phyloP scores from a whole-genome alignment of 2,329 filamentous ascomycete genomes.

The Cytospora schulzeri region DNA sequence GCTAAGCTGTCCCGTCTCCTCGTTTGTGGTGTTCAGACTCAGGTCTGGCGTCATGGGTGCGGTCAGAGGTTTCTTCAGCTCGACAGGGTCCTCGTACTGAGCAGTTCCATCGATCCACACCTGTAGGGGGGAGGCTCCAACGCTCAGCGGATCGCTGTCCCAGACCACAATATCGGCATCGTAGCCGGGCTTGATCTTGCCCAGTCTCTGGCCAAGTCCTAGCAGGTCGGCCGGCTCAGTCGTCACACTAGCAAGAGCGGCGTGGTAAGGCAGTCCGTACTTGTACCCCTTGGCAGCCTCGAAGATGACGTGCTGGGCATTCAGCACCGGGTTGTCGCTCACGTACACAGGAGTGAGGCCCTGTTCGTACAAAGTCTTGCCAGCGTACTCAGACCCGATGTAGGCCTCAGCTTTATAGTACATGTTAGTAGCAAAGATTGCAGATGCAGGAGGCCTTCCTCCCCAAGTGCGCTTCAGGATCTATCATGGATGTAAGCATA shows the following conservation, averaged over 20 bases:
- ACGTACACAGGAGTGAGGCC: slow-evolving; percentile 69
- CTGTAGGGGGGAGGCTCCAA: slow-evolving; percentile 61
- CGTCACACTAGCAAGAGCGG: slow-evolving; percentile 59
- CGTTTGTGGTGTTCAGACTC: slow-evolving; percentile 44
- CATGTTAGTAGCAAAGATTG: slow-evolving; percentile 73
- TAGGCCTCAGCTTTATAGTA: slow-evolving; percentile 72
- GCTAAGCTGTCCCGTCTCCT: slow-evolving; percentile 42
- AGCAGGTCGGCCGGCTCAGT: slow-evolving; percentile 60
- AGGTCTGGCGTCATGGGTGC: slow-evolving; percentile 44
- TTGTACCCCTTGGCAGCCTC: slow-evolving; percentile 63
- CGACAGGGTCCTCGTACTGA: slow-evolving; percentile 58
- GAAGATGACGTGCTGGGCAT: slow-evolving; percentile 70
- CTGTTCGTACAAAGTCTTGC: slow-evolving; percentile 65
- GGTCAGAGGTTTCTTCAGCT: slow-evolving; percentile 52
- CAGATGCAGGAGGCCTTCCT: slow-evolving; percentile 55
- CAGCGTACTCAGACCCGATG: slow-evolving; percentile 65
- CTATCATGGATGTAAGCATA: slow-evolving; percentile 31
- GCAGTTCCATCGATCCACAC: slow-evolving; percentile 65
- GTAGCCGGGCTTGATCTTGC: slow-evolving; percentile 63
- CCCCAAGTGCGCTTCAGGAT: slow-evolving; percentile 61
- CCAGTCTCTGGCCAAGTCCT: slow-evolving; percentile 58
- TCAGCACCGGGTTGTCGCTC: slow-evolving; percentile 71
- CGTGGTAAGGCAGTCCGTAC: slow-evolving; percentile 63
- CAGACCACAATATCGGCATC: slow-evolving; percentile 65
- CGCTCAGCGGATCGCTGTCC: slow-evolving; percentile 63